A percentile compares a stretch with the other conserved stretches of the same genome.
Evolutionary conservation across 495 filamentous ascomycete species (phyloP).

Genomic region (Neurospora sp.): DNA sequence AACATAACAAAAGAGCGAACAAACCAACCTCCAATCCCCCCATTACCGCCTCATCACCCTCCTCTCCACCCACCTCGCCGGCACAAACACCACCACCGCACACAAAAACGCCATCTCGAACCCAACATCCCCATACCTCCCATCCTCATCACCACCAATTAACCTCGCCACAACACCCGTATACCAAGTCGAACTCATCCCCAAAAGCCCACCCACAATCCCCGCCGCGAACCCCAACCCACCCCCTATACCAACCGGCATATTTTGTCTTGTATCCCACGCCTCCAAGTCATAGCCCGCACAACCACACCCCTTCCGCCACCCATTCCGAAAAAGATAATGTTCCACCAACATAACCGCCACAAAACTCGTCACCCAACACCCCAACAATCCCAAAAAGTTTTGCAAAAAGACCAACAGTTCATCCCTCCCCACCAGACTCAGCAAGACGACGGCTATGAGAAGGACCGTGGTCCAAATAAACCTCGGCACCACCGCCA

Average conservation of each 20-base stretch:
- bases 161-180: slow-evolving; percentile 38
- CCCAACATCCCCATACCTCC: slow-evolving; percentile 44
- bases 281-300: slow-evolving; percentile 38
- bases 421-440: slow-evolving; percentile 36
- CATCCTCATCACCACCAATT: slow-evolving; percentile 24
- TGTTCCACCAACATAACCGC: slow-evolving; percentile 51
- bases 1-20: not conserved
- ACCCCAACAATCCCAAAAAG: slow-evolving; percentile 49
- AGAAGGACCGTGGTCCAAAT: slow-evolving; percentile 39
- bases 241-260: slow-evolving; percentile 40
- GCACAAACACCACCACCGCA: slow-evolving; percentile 27
- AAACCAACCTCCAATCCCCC: not conserved
- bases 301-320: slow-evolving; percentile 9
- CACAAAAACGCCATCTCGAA: slow-evolving; percentile 44
- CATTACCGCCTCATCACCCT: slow-evolving; percentile 2
- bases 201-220: slow-evolving; percentile 35
- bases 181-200: slow-evolving; percentile 44
- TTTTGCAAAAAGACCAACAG: slow-evolving; percentile 37
- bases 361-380: slow-evolving; percentile 49
- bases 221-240: slow-evolving; percentile 35
- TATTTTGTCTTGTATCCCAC: slow-evolving; percentile 36
- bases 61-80: slow-evolving; percentile 19
- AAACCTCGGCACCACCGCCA: slow-evolving; percentile 35
- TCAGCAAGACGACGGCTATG: slow-evolving; percentile 28
- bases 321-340: slow-evolving; percentile 43